Conservation (phyloP, 495 filamentous ascomycete species). For the Podospora bellae-mahoneyi region DNA sequence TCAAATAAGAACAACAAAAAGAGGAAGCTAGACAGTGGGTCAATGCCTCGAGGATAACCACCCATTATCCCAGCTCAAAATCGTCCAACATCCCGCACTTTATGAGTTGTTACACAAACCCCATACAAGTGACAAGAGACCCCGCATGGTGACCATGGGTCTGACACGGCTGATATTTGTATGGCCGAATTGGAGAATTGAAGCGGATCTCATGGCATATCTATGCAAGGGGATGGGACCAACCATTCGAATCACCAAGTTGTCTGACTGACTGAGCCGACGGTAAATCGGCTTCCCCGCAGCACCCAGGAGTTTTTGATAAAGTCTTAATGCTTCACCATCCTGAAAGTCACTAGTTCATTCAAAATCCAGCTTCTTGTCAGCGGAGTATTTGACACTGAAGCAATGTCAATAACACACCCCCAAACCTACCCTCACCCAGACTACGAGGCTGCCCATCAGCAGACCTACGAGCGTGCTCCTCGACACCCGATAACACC, state of each 20-base stretch:
- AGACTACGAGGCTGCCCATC: constrained; percentile 28
- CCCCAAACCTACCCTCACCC: constrained; percentile 28
- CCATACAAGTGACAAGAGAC: neutral
- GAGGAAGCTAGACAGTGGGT: too few relatives aligned
- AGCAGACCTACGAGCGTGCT: constrained; percentile 24
- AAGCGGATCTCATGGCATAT: neutral
- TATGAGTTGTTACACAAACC: neutral
- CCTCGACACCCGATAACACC: constrained; percentile 24
- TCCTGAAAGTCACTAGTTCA: neutral
- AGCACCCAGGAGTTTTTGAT: neutral
- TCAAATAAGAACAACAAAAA: neutral
- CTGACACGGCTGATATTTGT: constrained; percentile 10
- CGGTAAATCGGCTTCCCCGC: neutral
- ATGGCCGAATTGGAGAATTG: constrained; percentile 7
- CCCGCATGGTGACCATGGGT: neutral
- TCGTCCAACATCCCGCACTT: neutral
- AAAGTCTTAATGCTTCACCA: neutral
- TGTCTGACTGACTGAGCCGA: neutral
- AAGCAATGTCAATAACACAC: constrained; percentile 22
- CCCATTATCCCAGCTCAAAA: too few relatives aligned
- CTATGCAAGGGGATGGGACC: neutral
- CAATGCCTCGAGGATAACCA: too few relatives aligned
- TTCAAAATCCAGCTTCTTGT: neutral
- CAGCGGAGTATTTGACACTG: neutral
- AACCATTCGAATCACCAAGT: neutral